Base-by-base conservation (phyloP, 2,329 filamentous ascomycete genomes). In the Aspergillus transmontanensis region DNA sequence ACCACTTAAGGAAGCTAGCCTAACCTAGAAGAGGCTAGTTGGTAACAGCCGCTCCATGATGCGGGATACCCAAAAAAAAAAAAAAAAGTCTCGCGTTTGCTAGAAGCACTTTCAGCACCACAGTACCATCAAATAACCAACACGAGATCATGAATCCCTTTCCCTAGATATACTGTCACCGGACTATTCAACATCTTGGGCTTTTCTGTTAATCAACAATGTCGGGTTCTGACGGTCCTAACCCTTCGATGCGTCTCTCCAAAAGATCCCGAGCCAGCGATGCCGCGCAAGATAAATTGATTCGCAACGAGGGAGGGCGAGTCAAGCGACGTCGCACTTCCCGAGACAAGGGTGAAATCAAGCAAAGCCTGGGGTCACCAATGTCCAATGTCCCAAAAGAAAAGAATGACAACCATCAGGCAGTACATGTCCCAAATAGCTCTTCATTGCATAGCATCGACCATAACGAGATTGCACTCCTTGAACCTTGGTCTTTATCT, bases 401-500 rank as follows among this genome's bases (percentile, higher is more conserved):
- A 28, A 36, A 12, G 34, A 30, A 12, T 43, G 21, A 36, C 16
- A 23, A 39, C 19, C n/a, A 32, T 36, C 30, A 32, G 41, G 26
- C 36, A 32, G 48, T 21, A n/a, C 28, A 32, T 19, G 14, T 11
- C 7, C 28, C 46, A 23, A 45, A 57, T 51, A 28, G 19, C 36
- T 12, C 57, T 32, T 16, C 30, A 32, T 69, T 61, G 46, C 61
- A 67, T 57, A 64, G 58, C 45, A 36, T 39, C 14, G 69, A 62
- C 41, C 65, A 71, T 61, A 63, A 62, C 57, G 64, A 53, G 43
- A 39, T 48, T 36, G 26, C 34, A 48, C 41, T 28, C 26, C 55
- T 60, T 57, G 58, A 66, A 41, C 64, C 66, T 28, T 86, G 84
- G 84, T 77, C 74, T 28, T 70, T 85, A 11, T 85, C 84, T 21